Base-by-base conservation (phyloP, 441 rosid genomes). In the Adansonia grandidieri region DNA sequence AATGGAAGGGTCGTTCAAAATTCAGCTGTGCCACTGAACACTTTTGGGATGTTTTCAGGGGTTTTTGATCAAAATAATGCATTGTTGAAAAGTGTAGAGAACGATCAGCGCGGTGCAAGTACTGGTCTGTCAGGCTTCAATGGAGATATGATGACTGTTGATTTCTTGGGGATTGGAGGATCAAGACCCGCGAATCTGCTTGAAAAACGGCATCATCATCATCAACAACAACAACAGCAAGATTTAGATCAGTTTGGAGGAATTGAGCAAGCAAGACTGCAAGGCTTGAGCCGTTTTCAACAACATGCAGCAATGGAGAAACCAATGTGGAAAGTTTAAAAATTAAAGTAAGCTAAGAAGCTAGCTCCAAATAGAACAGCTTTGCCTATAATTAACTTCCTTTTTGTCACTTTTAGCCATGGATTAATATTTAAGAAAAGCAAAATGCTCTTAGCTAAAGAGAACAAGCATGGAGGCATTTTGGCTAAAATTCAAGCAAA, bases 161-260 rank as follows among this genome's bases (percentile, higher is more conserved):
- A 90, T 85, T 90, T 90, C 89, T 78, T 90, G 81, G 93, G 93
- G 57, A 67, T 89, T 42, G 88, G 89, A 14, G 87, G 88, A 75
- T 67, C 85, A 51, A 80, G 87, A 73, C 7, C 57, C 50, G 54
- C 78, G 70, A 65, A 60, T 80, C 70, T 83, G 5, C 82, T 79
- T 32, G 87, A 84, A 62, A 69, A 82, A 56, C 83, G 78, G 15
- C 82, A 74, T 6, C 86, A 32, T 14, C 82, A 57, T 9, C 84
- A 72, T 10, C 73, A 76, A 14, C 87, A 64, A 0, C 71, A n/a
- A 44, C 71, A 45, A 73, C 82, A 84, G 28, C 84, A 84, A 54
- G 61, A 79, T 85, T 75, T 82, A 10, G 81, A 51, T 32, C 47
- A 76, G 76, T 80, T 79, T 54, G 71, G 73, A 60, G 84, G 81